A percentile compares a stretch with the other conserved stretches of the same genome.
These are phyloP conservation scores for Fremontodendron californicum DNA, from an alignment of 345 rosid genomes.

Conservation along the genomic window DNA sequence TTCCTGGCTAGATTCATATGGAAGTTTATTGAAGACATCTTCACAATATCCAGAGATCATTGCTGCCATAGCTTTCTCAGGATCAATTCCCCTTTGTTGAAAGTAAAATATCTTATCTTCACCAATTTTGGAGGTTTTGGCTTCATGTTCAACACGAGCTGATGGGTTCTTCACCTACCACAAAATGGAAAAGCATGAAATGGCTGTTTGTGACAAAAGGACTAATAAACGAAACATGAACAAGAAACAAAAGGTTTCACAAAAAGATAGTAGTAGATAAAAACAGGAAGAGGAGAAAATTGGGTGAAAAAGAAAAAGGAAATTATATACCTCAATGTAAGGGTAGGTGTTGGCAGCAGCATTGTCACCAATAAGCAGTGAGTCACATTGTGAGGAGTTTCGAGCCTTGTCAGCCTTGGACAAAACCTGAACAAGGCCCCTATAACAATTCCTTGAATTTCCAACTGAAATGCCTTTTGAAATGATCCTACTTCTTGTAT, in stretches of 20 bases:
- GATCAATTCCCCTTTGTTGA: neutral
- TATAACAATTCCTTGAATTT: slow-evolving; percentile 70
- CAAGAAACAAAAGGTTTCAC: neutral
- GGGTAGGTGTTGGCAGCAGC: slow-evolving; percentile 98
- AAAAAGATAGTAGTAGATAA: no score
- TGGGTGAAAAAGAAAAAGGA: no score
- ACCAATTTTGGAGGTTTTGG: neutral
- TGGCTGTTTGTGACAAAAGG: neutral
- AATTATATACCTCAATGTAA: slow-evolving; percentile 60
- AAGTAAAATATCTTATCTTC: neutral
- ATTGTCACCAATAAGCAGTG: slow-evolving; percentile 86
- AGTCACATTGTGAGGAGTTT: slow-evolving; percentile 85
- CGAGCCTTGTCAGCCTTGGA: slow-evolving; percentile 84
- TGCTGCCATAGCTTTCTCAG: neutral
- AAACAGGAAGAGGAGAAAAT: no score
- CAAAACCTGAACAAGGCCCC: slow-evolving; percentile 90
- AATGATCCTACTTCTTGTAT: slow-evolving; percentile 75
- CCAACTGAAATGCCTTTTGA: slow-evolving; percentile 83
- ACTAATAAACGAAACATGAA: neutral
- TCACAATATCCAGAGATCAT: neutral
- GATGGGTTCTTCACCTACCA: neutral
- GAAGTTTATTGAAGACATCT: neutral
- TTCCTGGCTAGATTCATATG: neutral
- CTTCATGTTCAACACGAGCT: neutral
- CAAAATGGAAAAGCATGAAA: neutral